Percentiles rank a stretch among this genome's conserved stretches.
Evolutionary conservation across 164 flowering plant species (phyloP).

Genomic region (Berberis vulgaris): DNA sequence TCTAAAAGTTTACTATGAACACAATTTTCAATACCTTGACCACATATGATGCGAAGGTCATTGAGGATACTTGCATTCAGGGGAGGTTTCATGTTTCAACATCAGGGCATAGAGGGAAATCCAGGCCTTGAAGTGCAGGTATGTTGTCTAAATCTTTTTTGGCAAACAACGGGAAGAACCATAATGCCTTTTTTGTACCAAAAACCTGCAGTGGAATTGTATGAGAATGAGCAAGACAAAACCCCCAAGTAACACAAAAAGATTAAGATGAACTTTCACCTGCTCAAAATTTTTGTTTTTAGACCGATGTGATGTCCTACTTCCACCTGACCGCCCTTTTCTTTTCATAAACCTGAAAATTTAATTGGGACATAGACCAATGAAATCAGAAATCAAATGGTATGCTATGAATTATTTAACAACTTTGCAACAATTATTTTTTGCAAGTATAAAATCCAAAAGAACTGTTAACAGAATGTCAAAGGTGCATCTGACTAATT

Average conservation of each 20-base stretch:
- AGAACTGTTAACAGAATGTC: too few species aligned
- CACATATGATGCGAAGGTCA: too few species aligned
- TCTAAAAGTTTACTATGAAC: too few species aligned
- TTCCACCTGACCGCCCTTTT: constrained; percentile 57
- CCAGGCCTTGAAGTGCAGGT: constrained; percentile 62
- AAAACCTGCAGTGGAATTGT: constrained; percentile 48
- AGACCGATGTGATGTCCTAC: constrained; percentile 56
- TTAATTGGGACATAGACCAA: too few species aligned
- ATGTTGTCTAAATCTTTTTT: constrained; percentile 58
- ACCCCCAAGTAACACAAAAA: not conserved
- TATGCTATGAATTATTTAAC: too few species aligned
- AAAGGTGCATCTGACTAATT: too few species aligned
- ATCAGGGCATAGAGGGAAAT: constrained; percentile 61
- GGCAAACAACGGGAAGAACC: constrained; percentile 76
- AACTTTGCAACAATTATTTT: too few species aligned
- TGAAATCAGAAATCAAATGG: too few species aligned
- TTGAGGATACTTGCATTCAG: too few species aligned
- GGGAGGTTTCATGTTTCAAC: constrained; percentile 24
- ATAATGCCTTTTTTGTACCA: constrained; percentile 60
- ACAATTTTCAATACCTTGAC: too few species aligned
- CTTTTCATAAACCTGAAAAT: constrained; percentile 76
- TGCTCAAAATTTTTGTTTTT: constrained; percentile 74
- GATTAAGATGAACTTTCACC: constrained; percentile 27
- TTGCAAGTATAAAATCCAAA: too few species aligned
- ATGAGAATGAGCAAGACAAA: not conserved